Percentiles rank a stretch among this genome's conserved stretches.
These are phyloP conservation scores for Cystoderma amianthinum DNA, from an alignment of 768 basidiomycete genomes.

Conservation along the genomic window DNA sequence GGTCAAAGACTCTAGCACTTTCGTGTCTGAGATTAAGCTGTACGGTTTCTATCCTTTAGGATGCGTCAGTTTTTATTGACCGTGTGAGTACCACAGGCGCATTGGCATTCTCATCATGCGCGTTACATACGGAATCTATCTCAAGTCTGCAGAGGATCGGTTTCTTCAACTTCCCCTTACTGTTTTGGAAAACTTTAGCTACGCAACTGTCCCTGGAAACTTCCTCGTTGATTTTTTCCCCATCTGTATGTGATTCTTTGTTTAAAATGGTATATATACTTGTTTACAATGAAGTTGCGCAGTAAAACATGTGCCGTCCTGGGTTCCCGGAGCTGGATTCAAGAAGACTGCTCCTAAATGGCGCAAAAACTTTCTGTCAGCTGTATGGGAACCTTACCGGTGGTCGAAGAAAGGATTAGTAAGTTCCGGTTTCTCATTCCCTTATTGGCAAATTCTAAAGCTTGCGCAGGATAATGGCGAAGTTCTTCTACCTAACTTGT, in stretches of 20 bases:
- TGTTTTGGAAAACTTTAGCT: not conserved
- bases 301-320: constrained; percentile 14
- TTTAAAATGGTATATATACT: no score
- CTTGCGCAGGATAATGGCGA: not conserved
- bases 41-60: not conserved
- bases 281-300: not conserved
- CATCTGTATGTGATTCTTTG: constrained; percentile 3
- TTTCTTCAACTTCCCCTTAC: not conserved
- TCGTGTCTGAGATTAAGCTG: not conserved
- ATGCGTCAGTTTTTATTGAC: no score
- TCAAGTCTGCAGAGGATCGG: not conserved
- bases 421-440: not conserved
- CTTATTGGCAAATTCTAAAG: not conserved
- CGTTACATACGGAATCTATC: not conserved
- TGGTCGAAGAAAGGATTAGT: not conserved
- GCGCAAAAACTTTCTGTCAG: constrained; percentile 8
- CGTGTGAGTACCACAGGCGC: not conserved
- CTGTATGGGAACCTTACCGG: not conserved
- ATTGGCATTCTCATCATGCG: not conserved
- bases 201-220: constrained; percentile 7
- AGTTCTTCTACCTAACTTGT: not conserved
- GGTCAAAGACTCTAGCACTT: not conserved
- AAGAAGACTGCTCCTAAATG: constrained; percentile 26
- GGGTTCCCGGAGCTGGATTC: constrained; percentile 34
- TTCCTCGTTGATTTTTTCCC: constrained; percentile 12